A percentile compares a stretch with the other conserved stretches of the same genome.
These are phyloP conservation scores for Agaricus sinodeliciosus DNA, from an alignment of 768 basidiomycete species.

Conservation along the genomic window DNA sequence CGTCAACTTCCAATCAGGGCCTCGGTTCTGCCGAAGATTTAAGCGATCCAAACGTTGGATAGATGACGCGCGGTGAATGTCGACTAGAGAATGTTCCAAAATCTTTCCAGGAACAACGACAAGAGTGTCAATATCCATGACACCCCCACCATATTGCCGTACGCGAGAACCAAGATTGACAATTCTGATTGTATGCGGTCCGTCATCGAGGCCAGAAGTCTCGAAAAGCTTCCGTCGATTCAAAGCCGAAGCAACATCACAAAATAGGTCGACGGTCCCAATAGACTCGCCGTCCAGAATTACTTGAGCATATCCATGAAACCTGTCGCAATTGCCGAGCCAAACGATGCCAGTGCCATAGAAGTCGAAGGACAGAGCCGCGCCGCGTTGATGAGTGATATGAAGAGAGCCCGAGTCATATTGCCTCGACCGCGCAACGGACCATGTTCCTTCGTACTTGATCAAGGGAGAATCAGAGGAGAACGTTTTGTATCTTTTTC, in stretches of 20 bases:
- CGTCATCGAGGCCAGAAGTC: slow-evolving; percentile 42
- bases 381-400: slow-evolving; percentile 40
- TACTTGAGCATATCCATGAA: slow-evolving; percentile 50
- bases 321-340: slow-evolving; percentile 56
- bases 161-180: slow-evolving; percentile 42
- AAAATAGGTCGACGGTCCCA: slow-evolving; percentile 40
- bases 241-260: slow-evolving; percentile 20
- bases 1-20: slow-evolving; percentile 44
- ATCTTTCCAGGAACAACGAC: slow-evolving; percentile 46
- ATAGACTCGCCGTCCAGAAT: slow-evolving; percentile 49
- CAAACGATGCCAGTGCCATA: slow-evolving; percentile 73
- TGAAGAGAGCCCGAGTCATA: slow-evolving; percentile 46
- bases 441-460: slow-evolving; percentile 56
- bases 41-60: not conserved
- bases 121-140: slow-evolving; percentile 58
- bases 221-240: slow-evolving; percentile 64
- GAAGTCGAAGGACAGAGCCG: slow-evolving; percentile 53
- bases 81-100: not conserved
- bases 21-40: not conserved
- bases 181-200: slow-evolving; percentile 58
- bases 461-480: slow-evolving; percentile 66
- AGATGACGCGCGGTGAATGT: not conserved
- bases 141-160: slow-evolving; percentile 19
- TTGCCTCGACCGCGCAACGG: slow-evolving; percentile 40
- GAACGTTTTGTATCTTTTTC: slow-evolving; percentile 64